Base-by-base conservation (phyloP, 805 yeast genomes). In the Grigorovia transvaalensis region DNA sequence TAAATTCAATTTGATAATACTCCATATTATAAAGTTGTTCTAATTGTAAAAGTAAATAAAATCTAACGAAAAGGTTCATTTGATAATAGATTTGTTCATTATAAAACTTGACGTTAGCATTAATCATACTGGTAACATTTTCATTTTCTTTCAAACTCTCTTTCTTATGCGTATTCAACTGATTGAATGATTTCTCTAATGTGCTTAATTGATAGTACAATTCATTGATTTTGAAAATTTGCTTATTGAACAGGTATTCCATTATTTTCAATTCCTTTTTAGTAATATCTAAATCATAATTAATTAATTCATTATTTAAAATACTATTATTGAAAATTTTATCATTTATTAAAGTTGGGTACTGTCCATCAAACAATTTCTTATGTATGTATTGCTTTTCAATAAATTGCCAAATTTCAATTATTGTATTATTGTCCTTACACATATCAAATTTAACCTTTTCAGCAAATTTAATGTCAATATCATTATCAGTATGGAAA, bases 361-460 rank as follows among this genome's bases (percentile, higher is more conserved):
- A 47, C 47, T 60, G 59, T 40, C 65, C 65, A 30, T 53, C 52
- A 29, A 56, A 53, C n/a, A 60, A 44, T 45, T 60, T 60, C 35
- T 61, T 60, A 57, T 59, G 56, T 29, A 57, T 56, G 43, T 61
- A 61, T 40, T 59, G 60, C 45, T 56, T 56, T 41, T 51, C 56
- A 41, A 59, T 59, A 35, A 58, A 57, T 41, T 60, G 59, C 64
- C 64, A 61, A n/a, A 53, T 47, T 44, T 51, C 27, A 42, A 55
- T 56, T 35, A 52, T 46, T 19, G 51, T 41, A 12, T 52, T 53
- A 49, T 61, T 53, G 20, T 55, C 48, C n/a, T 54, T 56, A 40
- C 57, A 60, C 19, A 56, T 54, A 45, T 59, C 55, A 40, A 60
- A 59, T 55, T 35, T 54, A 57, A 56, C 46, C 23, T 53, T 48